Conservation (phyloP, 805 yeast species). For the Hanseniaspora mollemarum region DNA sequence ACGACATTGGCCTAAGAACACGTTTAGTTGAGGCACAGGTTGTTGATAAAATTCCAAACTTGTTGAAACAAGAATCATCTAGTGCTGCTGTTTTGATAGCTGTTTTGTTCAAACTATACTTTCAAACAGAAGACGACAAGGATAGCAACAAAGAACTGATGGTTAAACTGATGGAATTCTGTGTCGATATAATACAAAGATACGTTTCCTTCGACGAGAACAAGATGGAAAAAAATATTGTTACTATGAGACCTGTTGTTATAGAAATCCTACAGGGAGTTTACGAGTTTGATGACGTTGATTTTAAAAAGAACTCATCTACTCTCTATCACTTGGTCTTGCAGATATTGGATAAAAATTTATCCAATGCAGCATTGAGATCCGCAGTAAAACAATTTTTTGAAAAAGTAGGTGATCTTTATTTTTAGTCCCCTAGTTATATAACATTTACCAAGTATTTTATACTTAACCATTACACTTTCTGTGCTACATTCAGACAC, state of each 20-base stretch:
- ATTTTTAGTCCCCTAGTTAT: too few relatives aligned
- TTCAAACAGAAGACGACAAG: conserved; percentile 29
- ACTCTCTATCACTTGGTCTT: conserved; percentile 49
- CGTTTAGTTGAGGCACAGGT: conserved; percentile 84
- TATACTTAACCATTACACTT: too few relatives aligned
- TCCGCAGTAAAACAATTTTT: conserved; percentile 50
- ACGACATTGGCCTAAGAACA: conserved; percentile 76
- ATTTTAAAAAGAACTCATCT: conserved; percentile 50
- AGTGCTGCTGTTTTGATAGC: conserved; percentile 79
- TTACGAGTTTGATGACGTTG: conserved; percentile 60
- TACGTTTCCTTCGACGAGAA: conserved; percentile 61
- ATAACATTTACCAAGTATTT: too few relatives aligned
- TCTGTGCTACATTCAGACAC: too few relatives aligned
- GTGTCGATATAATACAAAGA: conserved; percentile 57
- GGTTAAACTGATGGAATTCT: conserved; percentile 45
- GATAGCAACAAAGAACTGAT: conserved; percentile 42
- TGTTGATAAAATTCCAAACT: conserved; percentile 82
- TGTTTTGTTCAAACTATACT: conserved; percentile 64
- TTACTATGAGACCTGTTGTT: conserved; percentile 86
- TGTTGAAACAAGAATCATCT: conserved; percentile 81
- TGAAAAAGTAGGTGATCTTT: conserved; percentile 42
- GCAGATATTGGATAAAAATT: conserved; percentile 46
- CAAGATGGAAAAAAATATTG: conserved; percentile 65
- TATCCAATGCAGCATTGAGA: conserved; percentile 38
- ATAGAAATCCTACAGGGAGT: conserved; percentile 78